Base-by-base conservation (phyloP, 306 rosid species). In the Luffa aegyptiaca region DNA sequence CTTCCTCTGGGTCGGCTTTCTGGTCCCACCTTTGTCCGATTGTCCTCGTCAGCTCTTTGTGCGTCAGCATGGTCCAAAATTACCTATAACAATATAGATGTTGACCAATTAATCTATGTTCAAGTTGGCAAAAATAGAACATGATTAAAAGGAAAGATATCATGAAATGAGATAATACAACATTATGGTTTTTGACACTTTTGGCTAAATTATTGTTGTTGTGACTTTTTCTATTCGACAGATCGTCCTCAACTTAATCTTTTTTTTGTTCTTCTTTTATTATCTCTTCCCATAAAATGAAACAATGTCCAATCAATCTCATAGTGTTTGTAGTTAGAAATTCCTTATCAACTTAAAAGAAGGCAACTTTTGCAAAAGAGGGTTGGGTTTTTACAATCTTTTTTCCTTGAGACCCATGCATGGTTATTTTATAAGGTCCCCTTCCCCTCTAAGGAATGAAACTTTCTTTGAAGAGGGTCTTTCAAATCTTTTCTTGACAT, bases 391-490 rank as follows among this genome's bases (percentile, higher is more conserved):
- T 20, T 68, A 41, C 33, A 9, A 68, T 69, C 49, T 14, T 65
- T 66, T 55, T 39, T 8, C 13, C 8, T 9, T 5, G 51, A 68
- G 75, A 69, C 75, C 75, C 75, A 65, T 65, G 73, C 45, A 65
- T 65, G 73, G 73, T 20, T 69, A 66, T 37, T 37, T 39, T 39
- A 41, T 69, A n/a, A 69, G 36, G 75, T 42, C 17, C 36, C 75
- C 26, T 44, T 69, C 37, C 53, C 33, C 75, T 71, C 76, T 45
- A 71, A 71, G 57, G 10, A 44, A 71, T 71, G 55, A 57, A 71
- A 46, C 76, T 71, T 71, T 71, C n/a, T 46, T 11, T 21, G 76
- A 71, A 71, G 57, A 71, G 57, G 6, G 6, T 71, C 76, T 71
- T 45, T 71, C 57, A 46, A 45, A 10, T 46, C 57, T 12, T 45